Base-by-base conservation (phyloP, 805 yeast genomes). In the Lachancea thermotolerans region DNA sequence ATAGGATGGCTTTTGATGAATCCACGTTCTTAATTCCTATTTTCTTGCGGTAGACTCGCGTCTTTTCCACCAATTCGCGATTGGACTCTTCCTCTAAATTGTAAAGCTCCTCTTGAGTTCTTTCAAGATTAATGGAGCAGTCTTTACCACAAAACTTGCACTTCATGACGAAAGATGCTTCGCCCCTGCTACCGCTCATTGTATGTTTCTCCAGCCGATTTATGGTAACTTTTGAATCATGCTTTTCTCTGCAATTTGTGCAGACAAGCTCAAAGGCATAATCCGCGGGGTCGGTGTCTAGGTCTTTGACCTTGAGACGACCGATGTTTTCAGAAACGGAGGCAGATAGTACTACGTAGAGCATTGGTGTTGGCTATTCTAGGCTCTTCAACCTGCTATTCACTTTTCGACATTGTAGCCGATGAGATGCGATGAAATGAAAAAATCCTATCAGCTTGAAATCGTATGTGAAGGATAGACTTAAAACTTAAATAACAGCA, bases 91-190 rank as follows among this genome's bases (percentile, higher is more conserved):
- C 47, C 9, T 53, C 54, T 15, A 49, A 38, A 28, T 54, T 55
- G 46, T 59, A 60, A 11, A 53, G 54, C 37, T 40, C 52, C 48
- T 60, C 59, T 39, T 55, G 57, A 38, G 58, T 56, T 12, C 46
- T 41, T 7, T 47, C 43, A 35, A 64, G 44, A 31, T 45, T 59
- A 10, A 65, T 48, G 6, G 65, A 54, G 41, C 54, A 48, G 17
- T 55, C 64, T 33, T 54, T 59, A 10, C 60, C 62, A 65, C 96
- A 88, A 49, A 71, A 69, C 48, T 78, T 77, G 62, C 96, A 88
- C 51, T 78, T 77, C 73, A 85, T 81, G 3, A 83, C 81, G 58
- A 89, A 86, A 50, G 81, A 85, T 7, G 96, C 95, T 49, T 81
- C 86, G 11, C 96, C 96, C 49, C 81, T 74, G 36, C 90, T 77